Evolutionary conservation across 176 grass and related monocot species (phyloP), one percentile per base, ranked within the genome.

Genomic region (Thinopyrum elongatum): DNA sequence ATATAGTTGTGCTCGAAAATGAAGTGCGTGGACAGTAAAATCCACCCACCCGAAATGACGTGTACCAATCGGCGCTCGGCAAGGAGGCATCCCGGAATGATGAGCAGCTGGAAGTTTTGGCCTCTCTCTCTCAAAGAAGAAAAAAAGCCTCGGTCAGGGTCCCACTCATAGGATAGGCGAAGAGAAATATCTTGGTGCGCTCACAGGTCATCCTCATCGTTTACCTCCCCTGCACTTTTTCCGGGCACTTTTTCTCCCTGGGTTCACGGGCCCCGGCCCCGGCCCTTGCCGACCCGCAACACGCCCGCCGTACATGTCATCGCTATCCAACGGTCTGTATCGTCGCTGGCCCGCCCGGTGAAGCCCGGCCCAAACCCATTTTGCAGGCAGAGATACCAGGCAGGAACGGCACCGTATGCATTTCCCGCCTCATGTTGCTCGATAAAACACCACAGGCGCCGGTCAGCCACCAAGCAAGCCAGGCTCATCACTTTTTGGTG

Each of bases 31-130:
- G 68, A 15, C 21, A 13, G 34, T 44, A 79, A 85, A 11, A 65
- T 41, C 61, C 53, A 29, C 29, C 51, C 39, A 39, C 39, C 3
- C 28, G 30, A 13, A 11, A 39, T 13, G 25, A 44, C 79, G 55
- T 90, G 79, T 26, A 30, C 64, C 25, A 70, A 67, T 38, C 0
- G 1, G 17, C 3, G 70, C 35, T 62, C 27, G 41, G 58, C 69
- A 33, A 27, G n/a, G 36, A 35, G 63, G 79, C n/a, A 53, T 77
- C 22, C 19, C 16, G 70, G 77, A 85, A 77, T 89, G 82, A 76
- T 60, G 61, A 3, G 7, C 47, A 46, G 62, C 12, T 29, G 30
- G 14, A 28, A 84, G 82, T 53, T 53, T 53, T 7, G 49, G 41
- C 4, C 44, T 47, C 44, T 46, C 42, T 1, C 11, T 44, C 44